Evolutionary conservation across 305 asterid species (phyloP).

Genomic region (Plantago coronopus): DNA sequence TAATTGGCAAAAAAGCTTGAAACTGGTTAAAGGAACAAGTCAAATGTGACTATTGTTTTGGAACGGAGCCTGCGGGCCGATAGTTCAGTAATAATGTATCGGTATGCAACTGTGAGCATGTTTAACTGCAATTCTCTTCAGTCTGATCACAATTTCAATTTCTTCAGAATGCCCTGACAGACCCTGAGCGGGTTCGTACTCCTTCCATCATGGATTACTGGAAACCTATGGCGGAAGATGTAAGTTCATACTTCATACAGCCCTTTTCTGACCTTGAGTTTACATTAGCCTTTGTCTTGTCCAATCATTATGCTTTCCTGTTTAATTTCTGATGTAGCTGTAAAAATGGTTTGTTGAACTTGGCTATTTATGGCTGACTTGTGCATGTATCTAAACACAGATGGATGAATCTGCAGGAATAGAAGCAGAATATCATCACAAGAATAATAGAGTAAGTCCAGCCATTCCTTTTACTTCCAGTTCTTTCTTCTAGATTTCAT

Average conservation of each 20-base stretch:
- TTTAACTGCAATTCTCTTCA: neutral
- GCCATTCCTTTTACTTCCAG: conserved; percentile 18
- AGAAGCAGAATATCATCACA: conserved; percentile 96
- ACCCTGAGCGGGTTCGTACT: conserved; percentile 78
- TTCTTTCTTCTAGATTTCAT: conserved; percentile 13
- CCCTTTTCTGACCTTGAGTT: conserved; percentile 12
- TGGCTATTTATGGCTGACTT: conserved; percentile 16
- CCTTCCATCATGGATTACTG: conserved; percentile 85
- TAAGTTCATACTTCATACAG: conserved; percentile 40
- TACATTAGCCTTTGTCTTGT: neutral
- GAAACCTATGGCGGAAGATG: conserved; percentile 96
- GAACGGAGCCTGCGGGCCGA: neutral
- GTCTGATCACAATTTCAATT: conserved; percentile 17
- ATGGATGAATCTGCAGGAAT: conserved; percentile 98
- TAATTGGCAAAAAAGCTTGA: no score
- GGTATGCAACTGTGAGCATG: neutral
- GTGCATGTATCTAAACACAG: conserved; percentile 42
- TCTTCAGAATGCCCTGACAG: conserved; percentile 77
- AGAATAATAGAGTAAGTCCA: conserved; percentile 70
- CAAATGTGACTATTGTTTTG: no score
- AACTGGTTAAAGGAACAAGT: no score
- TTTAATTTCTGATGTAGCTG: conserved; percentile 13
- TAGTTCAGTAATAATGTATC: neutral
- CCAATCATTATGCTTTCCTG: conserved; percentile 14
- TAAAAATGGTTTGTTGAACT: conserved; percentile 16